phyloP scores from a whole-genome alignment of 2,329 filamentous ascomycete genomes.

The Calonectria multiphialidica region DNA sequence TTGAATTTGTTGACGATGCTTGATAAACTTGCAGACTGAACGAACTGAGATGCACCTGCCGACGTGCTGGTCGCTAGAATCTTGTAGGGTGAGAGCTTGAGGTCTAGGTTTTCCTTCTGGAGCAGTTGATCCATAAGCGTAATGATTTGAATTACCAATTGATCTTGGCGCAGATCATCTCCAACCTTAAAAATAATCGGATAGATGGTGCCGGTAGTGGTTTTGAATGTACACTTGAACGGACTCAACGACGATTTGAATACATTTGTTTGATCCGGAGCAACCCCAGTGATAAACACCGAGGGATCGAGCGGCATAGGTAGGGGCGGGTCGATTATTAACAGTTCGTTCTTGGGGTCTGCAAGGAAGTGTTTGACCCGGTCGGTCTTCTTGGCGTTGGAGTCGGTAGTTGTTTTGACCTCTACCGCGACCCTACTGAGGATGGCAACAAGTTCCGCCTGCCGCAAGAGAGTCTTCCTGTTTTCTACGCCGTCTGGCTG shows the following conservation, averaged over 20 bases:
- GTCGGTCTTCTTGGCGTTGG: conserved; percentile 84
- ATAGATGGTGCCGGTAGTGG: conserved; percentile 80
- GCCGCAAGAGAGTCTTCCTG: conserved; percentile 82
- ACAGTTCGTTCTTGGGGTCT: conserved; percentile 91
- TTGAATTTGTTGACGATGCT: conserved; percentile 88
- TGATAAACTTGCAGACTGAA: conserved; percentile 87
- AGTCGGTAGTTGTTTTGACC: conserved; percentile 83
- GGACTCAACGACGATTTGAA: conserved; percentile 97
- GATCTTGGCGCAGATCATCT: conserved; percentile 95
- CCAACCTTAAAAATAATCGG: conserved; percentile 98
- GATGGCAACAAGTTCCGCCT: conserved; percentile 90
- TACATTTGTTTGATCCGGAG: conserved; percentile 87
- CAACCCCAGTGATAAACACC: conserved; percentile 81
- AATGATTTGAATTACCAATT: conserved; percentile 96
- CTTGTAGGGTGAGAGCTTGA: conserved; percentile 95
- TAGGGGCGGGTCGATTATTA: conserved; percentile 85
- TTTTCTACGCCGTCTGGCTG: conserved; percentile 77
- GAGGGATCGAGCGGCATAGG: conserved; percentile 90
- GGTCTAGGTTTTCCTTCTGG: conserved; percentile 94
- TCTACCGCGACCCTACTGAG: conserved; percentile 91
- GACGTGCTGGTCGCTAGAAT: conserved; percentile 93
- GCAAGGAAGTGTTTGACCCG: conserved; percentile 85
- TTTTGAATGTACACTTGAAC: conserved; percentile 91
- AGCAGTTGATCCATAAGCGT: conserved; percentile 97
- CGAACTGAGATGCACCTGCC: conserved; percentile 93